phyloP scores from a whole-genome alignment of 176 grass and related monocot genomes.

The Miscanthus lutarioriparius region DNA sequence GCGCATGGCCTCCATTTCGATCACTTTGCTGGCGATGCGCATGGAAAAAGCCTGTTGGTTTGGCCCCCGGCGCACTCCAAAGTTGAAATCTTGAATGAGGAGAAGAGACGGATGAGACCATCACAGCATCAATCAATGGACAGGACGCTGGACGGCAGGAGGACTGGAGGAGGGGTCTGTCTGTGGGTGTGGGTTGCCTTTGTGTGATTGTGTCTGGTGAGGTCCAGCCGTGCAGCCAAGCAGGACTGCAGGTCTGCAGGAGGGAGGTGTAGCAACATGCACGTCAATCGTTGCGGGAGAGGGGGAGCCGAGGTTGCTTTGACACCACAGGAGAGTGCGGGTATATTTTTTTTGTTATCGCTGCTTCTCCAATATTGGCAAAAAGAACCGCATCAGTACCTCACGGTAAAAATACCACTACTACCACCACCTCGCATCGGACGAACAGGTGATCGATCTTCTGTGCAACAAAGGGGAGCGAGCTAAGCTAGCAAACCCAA shows the following conservation, averaged over 20 bases:
- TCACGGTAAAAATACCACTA: background rate
- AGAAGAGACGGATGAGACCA: slow-evolving; percentile 31
- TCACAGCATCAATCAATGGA: background rate
- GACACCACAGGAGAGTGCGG: background rate
- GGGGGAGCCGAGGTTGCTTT: background rate
- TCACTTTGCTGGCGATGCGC: background rate
- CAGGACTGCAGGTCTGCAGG: background rate
- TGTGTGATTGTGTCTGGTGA: slow-evolving; percentile 11
- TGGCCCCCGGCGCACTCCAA: background rate
- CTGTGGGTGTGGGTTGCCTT: too few species aligned
- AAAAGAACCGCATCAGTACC: background rate
- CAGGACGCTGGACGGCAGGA: background rate
- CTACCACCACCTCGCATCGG: too few species aligned
- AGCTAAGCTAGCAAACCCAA: too few species aligned
- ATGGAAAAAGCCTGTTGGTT: background rate
- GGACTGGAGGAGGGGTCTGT: too few species aligned
- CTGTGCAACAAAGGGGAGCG: too few species aligned
- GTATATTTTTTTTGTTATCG: slow-evolving; percentile 21
- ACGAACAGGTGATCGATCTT: too few species aligned
- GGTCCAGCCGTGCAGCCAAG: background rate
- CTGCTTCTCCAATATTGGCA: slow-evolving; percentile 46
- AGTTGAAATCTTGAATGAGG: slow-evolving; percentile 13
- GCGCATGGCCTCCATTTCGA: too few species aligned
- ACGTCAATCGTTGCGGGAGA: slow-evolving; percentile 26
- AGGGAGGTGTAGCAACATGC: background rate